phyloP scores from a whole-genome alignment of 257 asterid genomes.

The Solanum lycopersicoides region DNA sequence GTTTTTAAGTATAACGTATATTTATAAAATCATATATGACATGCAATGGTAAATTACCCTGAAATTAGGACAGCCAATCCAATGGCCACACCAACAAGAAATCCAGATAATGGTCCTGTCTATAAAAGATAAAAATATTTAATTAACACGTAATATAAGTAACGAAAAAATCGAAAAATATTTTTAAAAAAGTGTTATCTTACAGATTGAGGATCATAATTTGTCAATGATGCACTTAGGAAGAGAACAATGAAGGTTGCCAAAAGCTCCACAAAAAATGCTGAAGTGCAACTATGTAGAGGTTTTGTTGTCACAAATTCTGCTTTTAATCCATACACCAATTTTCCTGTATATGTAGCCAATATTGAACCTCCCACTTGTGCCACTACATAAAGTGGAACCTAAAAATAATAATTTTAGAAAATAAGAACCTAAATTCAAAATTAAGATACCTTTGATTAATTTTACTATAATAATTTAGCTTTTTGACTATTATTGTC shows the following conservation, averaged over 20 bases:
- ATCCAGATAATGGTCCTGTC: conserved; percentile 45
- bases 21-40: neutral
- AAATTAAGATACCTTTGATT: no score
- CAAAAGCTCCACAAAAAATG: conserved; percentile 64
- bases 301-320: conserved; percentile 64
- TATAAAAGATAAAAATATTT: conserved; percentile 9
- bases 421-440: neutral
- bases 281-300: conserved; percentile 42
- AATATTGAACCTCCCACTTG: conserved; percentile 67
- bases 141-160: neutral
- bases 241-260: conserved; percentile 67
- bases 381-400: conserved; percentile 53
- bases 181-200: neutral
- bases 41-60: conserved; percentile 31
- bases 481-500: neutral
- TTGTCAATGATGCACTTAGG: conserved; percentile 48
- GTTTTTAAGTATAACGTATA: neutral
- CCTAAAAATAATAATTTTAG: conserved; percentile 27
- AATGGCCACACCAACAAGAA: conserved; percentile 61
- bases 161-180: neutral
- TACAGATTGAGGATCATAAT: conserved; percentile 38
- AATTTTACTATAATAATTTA: neutral
- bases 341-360: conserved; percentile 44
- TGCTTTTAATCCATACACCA: conserved; percentile 45
- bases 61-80: conserved; percentile 78